Evolutionary conservation across 768 basidiomycete species (phyloP).

Genomic region (Hygrocybe punicea): DNA sequence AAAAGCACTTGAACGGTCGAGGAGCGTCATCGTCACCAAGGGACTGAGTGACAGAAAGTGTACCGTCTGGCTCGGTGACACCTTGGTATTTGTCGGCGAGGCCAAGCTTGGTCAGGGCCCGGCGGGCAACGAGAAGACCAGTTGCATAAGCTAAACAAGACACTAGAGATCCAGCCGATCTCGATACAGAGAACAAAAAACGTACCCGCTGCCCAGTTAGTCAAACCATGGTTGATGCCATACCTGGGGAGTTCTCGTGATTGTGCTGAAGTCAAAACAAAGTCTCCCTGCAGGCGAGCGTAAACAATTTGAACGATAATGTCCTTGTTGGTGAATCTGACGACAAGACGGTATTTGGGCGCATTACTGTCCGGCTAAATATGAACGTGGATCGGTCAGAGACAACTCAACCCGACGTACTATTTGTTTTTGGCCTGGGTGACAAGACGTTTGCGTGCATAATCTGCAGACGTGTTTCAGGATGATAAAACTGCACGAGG

Average conservation of each 20-base stretch:
- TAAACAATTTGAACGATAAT: slow-evolving; percentile 95
- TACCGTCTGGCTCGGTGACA: slow-evolving; percentile 86
- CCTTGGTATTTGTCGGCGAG: slow-evolving; percentile 98
- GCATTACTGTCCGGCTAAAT: slow-evolving; percentile 61
- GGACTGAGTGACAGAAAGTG: slow-evolving; percentile 74
- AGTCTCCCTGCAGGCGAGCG: slow-evolving; percentile 96
- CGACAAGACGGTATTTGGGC: slow-evolving; percentile 97
- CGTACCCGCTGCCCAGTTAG: slow-evolving; percentile 96
- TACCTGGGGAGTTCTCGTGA: slow-evolving; percentile 92
- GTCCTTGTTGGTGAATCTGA: slow-evolving; percentile 97
- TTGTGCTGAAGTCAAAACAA: slow-evolving; percentile 82
- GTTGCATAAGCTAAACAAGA: slow-evolving; percentile 80
- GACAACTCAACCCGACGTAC: slow-evolving; percentile 38
- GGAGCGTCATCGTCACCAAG: slow-evolving; percentile 91
- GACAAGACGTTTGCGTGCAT: slow-evolving; percentile 94
- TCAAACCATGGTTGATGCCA: slow-evolving; percentile 96
- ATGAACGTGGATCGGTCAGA: not conserved
- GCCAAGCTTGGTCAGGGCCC: slow-evolving; percentile 91
- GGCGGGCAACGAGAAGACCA: slow-evolving; percentile 90
- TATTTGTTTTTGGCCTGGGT: slow-evolving; percentile 99
- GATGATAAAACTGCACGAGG: slow-evolving; percentile 9
- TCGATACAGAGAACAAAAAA: not conserved
- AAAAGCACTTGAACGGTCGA: slow-evolving; percentile 98
- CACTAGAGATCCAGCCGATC: not conserved
- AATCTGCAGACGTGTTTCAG: slow-evolving; percentile 55